Percentiles rank a stretch among this genome's conserved stretches.
phyloP scores from a whole-genome alignment of 2,329 filamentous ascomycete species.

The Botryotinia globosa region DNA sequence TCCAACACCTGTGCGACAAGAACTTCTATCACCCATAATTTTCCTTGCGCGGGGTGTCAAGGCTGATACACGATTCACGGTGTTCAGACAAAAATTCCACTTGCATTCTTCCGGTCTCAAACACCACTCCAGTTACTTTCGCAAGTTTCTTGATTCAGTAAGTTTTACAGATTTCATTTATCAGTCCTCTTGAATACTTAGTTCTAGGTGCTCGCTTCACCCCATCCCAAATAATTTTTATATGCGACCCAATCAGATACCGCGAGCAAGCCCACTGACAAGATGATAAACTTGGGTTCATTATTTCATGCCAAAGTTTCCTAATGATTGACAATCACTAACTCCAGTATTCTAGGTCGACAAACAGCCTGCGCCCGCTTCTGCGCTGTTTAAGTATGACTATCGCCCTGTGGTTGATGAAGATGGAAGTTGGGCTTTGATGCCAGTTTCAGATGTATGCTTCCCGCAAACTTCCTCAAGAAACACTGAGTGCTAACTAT shows the following conservation, averaged over 20 bases:
- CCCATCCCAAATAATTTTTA: not conserved
- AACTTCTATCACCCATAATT: not conserved
- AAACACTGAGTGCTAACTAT: not conserved
- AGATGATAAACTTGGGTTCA: not conserved
- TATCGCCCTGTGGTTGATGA: not conserved
- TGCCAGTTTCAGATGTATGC: not conserved
- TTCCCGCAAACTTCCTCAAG: not conserved
- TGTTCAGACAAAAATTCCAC: not conserved
- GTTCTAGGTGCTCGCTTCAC: not conserved
- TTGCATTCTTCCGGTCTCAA: not conserved
- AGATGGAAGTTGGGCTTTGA: not conserved
- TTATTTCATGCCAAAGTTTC: not conserved
- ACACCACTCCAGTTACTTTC: not conserved
- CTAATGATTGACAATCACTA: not conserved
- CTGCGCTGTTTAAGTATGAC: not conserved
- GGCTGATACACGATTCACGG: not conserved
- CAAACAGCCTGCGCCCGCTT: not conserved
- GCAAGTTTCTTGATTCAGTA: not conserved
- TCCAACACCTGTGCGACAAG: not conserved
- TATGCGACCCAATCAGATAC: not conserved
- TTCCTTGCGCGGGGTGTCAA: not conserved
- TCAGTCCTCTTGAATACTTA: not conserved
- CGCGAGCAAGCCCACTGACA: not conserved
- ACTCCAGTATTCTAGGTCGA: not conserved
- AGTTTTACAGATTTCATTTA: not conserved